phyloP scores from a whole-genome alignment of 2,329 filamentous ascomycete genomes.

The Penicillium digitatum region DNA sequence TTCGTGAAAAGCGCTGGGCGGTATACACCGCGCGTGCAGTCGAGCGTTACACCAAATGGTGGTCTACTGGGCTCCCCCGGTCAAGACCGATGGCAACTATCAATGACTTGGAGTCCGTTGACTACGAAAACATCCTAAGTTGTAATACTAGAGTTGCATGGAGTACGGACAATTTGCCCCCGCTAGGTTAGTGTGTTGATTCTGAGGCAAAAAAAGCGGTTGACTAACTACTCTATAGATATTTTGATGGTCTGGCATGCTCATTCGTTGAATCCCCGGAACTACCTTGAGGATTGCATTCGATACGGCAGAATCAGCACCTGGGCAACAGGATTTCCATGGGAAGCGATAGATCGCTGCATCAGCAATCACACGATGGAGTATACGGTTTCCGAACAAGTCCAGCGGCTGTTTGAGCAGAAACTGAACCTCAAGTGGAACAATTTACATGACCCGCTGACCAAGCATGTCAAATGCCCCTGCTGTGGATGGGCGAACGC shows the following conservation, averaged over 20 bases:
- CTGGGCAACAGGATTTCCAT: conserved; percentile 23
- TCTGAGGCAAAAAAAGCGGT: neutral
- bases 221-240: conserved; percentile 13
- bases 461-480: conserved; percentile 54
- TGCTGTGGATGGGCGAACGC: conserved; percentile 43
- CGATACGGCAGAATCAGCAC: conserved; percentile 22
- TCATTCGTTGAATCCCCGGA: conserved; percentile 22
- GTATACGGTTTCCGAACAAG: conserved; percentile 11
- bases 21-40: conserved; percentile 65
- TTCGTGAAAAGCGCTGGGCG: conserved; percentile 68
- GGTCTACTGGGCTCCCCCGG: conserved; percentile 15
- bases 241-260: conserved; percentile 26
- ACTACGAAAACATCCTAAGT: conserved; percentile 14
- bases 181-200: conserved; percentile 16
- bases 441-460: conserved; percentile 50
- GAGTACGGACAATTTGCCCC: conserved; percentile 17
- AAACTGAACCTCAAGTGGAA: conserved; percentile 51
- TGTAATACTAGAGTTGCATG: conserved; percentile 13
- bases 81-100: conserved; percentile 13
- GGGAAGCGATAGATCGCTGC: conserved; percentile 15
- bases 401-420: conserved; percentile 18
- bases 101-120: conserved; percentile 1
- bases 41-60: conserved; percentile 64
- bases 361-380: conserved; percentile 20
- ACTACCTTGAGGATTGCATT: conserved; percentile 23